Evolutionary conservation across 108 stramenopile genomes (phyloP).

Genomic region (Cyclotella baltica): DNA sequence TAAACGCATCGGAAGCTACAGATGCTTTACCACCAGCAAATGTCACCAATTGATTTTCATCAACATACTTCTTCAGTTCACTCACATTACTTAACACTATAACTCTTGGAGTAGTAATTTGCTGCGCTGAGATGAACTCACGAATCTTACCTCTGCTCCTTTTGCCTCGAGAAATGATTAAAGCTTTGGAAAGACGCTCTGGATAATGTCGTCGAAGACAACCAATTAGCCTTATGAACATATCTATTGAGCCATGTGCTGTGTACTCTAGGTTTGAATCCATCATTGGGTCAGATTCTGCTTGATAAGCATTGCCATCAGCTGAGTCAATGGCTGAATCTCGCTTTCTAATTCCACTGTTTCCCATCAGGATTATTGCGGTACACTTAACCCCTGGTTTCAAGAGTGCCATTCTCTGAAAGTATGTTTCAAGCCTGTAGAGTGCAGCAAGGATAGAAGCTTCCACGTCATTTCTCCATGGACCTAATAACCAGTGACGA

Average conservation of each 20-base stretch:
- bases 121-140: constrained; percentile 25
- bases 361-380: constrained; percentile 60
- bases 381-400: constrained; percentile 59
- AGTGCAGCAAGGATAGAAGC: constrained; percentile 63
- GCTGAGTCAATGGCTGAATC: constrained; percentile 1
- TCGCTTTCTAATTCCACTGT: constrained; percentile 14
- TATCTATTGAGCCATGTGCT: constrained; percentile 59
- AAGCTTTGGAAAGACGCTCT: constrained; percentile 57
- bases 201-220: constrained; percentile 67
- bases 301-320: background rate
- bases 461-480: constrained; percentile 67
- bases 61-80: constrained; percentile 57
- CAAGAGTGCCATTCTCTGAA: constrained; percentile 25
- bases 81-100: constrained; percentile 36
- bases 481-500: constrained; percentile 67
- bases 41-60: constrained; percentile 46
- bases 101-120: constrained; percentile 43
- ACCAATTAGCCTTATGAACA: constrained; percentile 46
- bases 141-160: constrained; percentile 33
- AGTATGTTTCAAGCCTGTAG: constrained; percentile 62
- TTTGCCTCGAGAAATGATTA: constrained; percentile 60
- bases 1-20: background rate
- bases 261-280: constrained; percentile 53
- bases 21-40: constrained; percentile 56
- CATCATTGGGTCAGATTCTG: constrained; percentile 46